Evolutionary conservation across 371 early-diverging fungal genomes (phyloP).

Genomic region (Blyttiomyces sp.): DNA sequence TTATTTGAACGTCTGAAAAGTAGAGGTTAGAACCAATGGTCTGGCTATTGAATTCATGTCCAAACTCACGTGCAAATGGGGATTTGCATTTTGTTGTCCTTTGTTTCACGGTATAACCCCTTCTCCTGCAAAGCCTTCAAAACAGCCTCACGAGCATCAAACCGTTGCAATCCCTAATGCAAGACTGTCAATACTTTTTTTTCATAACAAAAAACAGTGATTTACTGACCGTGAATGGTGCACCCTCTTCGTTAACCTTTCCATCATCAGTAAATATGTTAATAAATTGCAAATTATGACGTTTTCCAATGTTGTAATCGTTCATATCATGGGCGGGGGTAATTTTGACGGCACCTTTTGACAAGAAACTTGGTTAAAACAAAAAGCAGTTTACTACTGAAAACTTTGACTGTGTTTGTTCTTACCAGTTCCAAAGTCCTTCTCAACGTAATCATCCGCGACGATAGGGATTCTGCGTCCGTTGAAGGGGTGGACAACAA

Average conservation of each 20-base stretch:
- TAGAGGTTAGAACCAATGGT: neutral
- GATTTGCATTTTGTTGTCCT: conserved; percentile 89
- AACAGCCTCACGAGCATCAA: conserved; percentile 92
- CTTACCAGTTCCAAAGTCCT: conserved; percentile 86
- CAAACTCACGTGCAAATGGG: conserved; percentile 71
- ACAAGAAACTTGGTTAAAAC: neutral
- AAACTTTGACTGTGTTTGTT: too few species aligned
- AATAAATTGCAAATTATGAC: conserved; percentile 89
- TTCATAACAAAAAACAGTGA: conserved; percentile 1
- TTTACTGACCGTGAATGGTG: conserved; percentile 51
- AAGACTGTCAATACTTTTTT: neutral
- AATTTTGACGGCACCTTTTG: conserved; percentile 96
- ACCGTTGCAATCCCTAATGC: conserved; percentile 80
- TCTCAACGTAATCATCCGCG: conserved; percentile 90
- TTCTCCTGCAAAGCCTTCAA: conserved; percentile 82
- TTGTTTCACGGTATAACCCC: conserved; percentile 84
- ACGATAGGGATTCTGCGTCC: conserved; percentile 87
- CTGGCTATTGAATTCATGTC: neutral
- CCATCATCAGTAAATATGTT: conserved; percentile 97
- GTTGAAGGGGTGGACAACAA: conserved; percentile 94
- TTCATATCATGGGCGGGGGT: conserved; percentile 99
- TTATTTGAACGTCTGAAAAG: conserved; percentile 91
- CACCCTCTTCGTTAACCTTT: conserved; percentile 85
- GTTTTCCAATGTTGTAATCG: conserved; percentile 97
- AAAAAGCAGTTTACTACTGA: neutral